These are phyloP conservation scores for Cephalotrichum gorgonifer DNA, from an alignment of 2,329 filamentous ascomycete species.

Conservation along the genomic window DNA sequence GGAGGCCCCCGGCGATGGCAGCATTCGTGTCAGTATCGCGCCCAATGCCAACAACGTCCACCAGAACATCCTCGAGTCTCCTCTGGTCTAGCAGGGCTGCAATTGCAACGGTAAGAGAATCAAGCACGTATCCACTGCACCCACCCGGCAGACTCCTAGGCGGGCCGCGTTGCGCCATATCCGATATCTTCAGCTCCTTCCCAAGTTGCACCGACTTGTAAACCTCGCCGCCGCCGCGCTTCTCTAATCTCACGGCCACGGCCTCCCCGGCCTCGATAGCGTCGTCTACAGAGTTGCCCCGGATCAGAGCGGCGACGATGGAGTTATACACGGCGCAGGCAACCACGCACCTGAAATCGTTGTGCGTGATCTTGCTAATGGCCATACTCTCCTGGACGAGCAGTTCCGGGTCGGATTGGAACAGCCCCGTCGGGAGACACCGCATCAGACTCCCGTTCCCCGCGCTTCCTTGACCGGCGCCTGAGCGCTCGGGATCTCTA, in stretches of 20 bases:
- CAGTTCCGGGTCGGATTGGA: slow-evolving; percentile 17
- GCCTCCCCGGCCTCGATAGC: slow-evolving; percentile 19
- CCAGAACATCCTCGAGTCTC: slow-evolving; percentile 28
- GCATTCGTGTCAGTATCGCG: slow-evolving; percentile 36
- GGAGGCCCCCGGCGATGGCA: slow-evolving; percentile 31
- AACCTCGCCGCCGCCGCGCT: not conserved
- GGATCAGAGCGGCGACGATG: slow-evolving; percentile 21
- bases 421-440: slow-evolving; percentile 32
- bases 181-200: slow-evolving; percentile 8
- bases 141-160: slow-evolving; percentile 17
- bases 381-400: slow-evolving; percentile 20
- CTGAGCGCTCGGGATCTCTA: slow-evolving; percentile 19
- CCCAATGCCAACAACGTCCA: slow-evolving; percentile 33
- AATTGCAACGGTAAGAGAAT: slow-evolving; percentile 27
- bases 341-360: slow-evolving; percentile 22
- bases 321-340: slow-evolving; percentile 29
- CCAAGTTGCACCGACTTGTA: not conserved
- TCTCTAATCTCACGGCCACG: slow-evolving; percentile 13
- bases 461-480: slow-evolving; percentile 25
- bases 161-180: slow-evolving; percentile 18
- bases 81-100: slow-evolving; percentile 28
- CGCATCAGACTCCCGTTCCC: slow-evolving; percentile 38
- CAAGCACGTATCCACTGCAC: slow-evolving; percentile 29
- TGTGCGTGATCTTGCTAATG: slow-evolving; percentile 27
- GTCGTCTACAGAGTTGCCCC: slow-evolving; percentile 10